Evolutionary conservation across 2,329 filamentous ascomycete genomes (phyloP).

Genomic region (Myriosclerotinia scirpicola): DNA sequence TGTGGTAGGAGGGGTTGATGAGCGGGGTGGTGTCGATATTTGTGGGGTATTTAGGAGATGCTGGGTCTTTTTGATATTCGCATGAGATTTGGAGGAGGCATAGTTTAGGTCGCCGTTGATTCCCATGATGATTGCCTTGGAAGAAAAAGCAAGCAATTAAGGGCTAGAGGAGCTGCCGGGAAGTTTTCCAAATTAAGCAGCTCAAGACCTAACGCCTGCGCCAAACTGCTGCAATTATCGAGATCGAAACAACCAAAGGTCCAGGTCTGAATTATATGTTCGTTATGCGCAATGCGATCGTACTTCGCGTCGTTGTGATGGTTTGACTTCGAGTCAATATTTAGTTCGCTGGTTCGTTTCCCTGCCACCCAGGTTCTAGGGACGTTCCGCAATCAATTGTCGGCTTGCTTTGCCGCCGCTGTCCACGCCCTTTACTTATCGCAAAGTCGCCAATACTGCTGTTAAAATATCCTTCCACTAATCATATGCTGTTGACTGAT

Average conservation of each 20-base stretch:
- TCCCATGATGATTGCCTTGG: constrained; percentile 33
- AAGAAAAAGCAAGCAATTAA: constrained; percentile 14
- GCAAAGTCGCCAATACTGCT: background rate
- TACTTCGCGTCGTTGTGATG: constrained; percentile 17
- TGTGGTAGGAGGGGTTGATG: constrained; percentile 37
- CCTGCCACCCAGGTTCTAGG: constrained; percentile 21
- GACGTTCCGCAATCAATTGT: constrained; percentile 20
- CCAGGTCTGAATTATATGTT: background rate
- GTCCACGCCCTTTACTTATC: background rate
- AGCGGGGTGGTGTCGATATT: constrained; percentile 39
- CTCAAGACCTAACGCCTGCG: background rate
- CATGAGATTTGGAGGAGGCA: constrained; percentile 32
- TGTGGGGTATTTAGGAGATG: constrained; percentile 37
- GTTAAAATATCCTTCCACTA: background rate
- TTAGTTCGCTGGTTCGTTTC: constrained; percentile 18
- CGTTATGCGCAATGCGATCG: constrained; percentile 22
- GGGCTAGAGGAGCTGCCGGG: constrained; percentile 2
- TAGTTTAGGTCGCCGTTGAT: constrained; percentile 32
- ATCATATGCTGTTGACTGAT: constrained; percentile 11
- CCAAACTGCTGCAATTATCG: constrained; percentile 11
- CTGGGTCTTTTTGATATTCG: constrained; percentile 33
- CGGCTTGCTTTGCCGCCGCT: constrained; percentile 15
- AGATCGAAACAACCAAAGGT: background rate
- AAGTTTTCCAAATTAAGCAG: constrained; percentile 5
- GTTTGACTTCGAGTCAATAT: constrained; percentile 14